A percentile compares a stretch with the other conserved stretches of the same genome.
phyloP scores from a whole-genome alignment of 805 yeast species.

The Ogataea zsoltii region DNA sequence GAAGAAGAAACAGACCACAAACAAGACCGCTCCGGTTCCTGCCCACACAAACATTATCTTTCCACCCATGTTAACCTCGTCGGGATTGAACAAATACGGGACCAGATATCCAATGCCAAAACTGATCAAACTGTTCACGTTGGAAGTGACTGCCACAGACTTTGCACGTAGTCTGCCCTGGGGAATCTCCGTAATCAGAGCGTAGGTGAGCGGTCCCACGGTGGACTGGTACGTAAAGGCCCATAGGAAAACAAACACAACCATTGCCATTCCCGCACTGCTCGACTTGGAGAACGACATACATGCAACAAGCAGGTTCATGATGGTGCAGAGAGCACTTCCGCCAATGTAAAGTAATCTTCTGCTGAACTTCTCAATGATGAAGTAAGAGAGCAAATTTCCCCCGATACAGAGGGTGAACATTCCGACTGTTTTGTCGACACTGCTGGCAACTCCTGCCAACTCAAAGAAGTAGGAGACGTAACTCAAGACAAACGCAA shows the following conservation, averaged over 20 bases:
- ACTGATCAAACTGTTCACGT: slow-evolving; percentile 10
- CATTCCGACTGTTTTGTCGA: slow-evolving; percentile 8
- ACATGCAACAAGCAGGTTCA: slow-evolving; percentile 27
- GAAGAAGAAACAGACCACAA: slow-evolving; percentile 4
- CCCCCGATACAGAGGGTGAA: slow-evolving; percentile 33
- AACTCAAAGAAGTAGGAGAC: slow-evolving; percentile 10
- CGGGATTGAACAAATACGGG: slow-evolving; percentile 24
- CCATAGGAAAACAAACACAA: slow-evolving; percentile 21
- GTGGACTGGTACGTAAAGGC: slow-evolving; percentile 27
- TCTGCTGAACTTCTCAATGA: slow-evolving; percentile 41
- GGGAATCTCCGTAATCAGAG: slow-evolving; percentile 18
- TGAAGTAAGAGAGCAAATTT: slow-evolving; percentile 41
- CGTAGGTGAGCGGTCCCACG: slow-evolving; percentile 32
- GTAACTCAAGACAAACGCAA: slow-evolving; percentile 3
- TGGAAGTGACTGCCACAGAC: slow-evolving; percentile 19
- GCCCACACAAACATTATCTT: slow-evolving; percentile 26
- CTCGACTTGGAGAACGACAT: slow-evolving; percentile 17
- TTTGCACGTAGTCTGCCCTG: slow-evolving; percentile 18
- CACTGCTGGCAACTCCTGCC: slow-evolving; percentile 5
- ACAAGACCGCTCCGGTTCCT: slow-evolving; percentile 1
- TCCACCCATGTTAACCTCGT: slow-evolving; percentile 9
- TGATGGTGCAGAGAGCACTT: slow-evolving; percentile 22
- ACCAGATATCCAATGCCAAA: slow-evolving; percentile 18
- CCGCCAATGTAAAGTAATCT: slow-evolving; percentile 32
- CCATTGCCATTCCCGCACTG: slow-evolving; percentile 32